phyloP scores from a whole-genome alignment of 495 filamentous ascomycete genomes.

The Penicillium atrosanguineum region DNA sequence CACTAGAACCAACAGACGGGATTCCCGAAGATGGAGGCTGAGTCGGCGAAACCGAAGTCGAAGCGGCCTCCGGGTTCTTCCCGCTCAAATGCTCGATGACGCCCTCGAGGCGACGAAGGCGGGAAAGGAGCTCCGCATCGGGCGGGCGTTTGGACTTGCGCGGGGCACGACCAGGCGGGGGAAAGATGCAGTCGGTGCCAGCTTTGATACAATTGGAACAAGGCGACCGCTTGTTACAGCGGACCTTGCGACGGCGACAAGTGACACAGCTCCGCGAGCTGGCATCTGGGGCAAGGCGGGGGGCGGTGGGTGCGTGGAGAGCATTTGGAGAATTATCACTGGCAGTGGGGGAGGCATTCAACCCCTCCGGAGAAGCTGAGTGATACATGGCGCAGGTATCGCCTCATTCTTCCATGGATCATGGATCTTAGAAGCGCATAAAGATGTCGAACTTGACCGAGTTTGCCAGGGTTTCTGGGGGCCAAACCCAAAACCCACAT shows the following conservation, averaged over 20 bases:
- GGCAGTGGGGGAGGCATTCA: constrained; percentile 12
- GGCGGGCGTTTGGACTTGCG: constrained; percentile 63
- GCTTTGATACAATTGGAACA: constrained; percentile 82
- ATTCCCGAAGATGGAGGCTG: constrained; percentile 1
- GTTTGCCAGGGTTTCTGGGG: constrained; percentile 2
- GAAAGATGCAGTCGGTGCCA: constrained; percentile 79
- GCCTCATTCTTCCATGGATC: background rate
- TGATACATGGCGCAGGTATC: constrained; percentile 25
- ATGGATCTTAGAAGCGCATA: background rate
- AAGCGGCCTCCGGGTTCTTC: constrained; percentile 13
- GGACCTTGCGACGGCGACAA: constrained; percentile 79
- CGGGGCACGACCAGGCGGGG: constrained; percentile 76
- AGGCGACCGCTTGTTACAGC: constrained; percentile 80
- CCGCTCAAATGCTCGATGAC: constrained; percentile 68
- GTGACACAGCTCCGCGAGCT: constrained; percentile 79
- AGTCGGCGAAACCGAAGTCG: constrained; percentile 9
- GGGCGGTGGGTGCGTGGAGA: constrained; percentile 10
- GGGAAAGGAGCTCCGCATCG: constrained; percentile 74
- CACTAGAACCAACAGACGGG: background rate
- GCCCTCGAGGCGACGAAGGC: constrained; percentile 74
- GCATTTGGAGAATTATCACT: constrained; percentile 24
- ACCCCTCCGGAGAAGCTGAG: constrained; percentile 23
- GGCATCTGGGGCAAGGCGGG: constrained; percentile 14
- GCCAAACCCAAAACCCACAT: constrained; percentile 6
- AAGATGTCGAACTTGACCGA: background rate